These are phyloP conservation scores for Kalmusia sp. DNA, from an alignment of 2,329 filamentous ascomycete species.

Conservation along the genomic window DNA sequence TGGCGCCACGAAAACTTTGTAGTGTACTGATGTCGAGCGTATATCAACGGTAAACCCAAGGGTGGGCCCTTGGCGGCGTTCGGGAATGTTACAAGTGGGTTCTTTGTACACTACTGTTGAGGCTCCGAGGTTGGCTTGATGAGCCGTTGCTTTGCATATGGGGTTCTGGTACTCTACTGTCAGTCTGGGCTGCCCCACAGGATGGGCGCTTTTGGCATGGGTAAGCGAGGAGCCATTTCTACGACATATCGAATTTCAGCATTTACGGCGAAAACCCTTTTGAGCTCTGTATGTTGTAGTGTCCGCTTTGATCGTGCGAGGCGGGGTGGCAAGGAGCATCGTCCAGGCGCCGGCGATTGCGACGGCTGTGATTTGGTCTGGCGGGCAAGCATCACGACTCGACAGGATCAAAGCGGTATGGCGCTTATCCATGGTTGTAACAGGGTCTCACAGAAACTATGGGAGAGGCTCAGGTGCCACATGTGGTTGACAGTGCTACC, in stretches of 20 bases:
- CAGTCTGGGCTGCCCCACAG: background rate
- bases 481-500: conserved; percentile 20
- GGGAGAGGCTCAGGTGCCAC: conserved; percentile 17
- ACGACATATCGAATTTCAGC: background rate
- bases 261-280: background rate
- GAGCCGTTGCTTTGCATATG: conserved; percentile 26
- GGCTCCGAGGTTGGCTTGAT: conserved; percentile 16
- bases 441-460: conserved; percentile 11
- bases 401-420: conserved; percentile 2
- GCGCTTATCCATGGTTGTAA: conserved; percentile 7
- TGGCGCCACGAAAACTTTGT: conserved; percentile 22
- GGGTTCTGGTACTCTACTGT: conserved; percentile 21
- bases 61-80: conserved; percentile 27
- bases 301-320: conserved; percentile 1
- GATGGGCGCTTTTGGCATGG: conserved; percentile 11
- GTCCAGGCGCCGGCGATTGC: background rate
- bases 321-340: conserved; percentile 2
- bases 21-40: conserved; percentile 16
- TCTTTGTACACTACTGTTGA: conserved; percentile 27
- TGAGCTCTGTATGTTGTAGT: background rate
- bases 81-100: conserved; percentile 18
- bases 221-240: conserved; percentile 18
- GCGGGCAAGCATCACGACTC: background rate
- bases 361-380: background rate
- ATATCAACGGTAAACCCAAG: conserved; percentile 6